Evolutionary conservation across 805 yeast genomes (phyloP).

Genomic region (Wickerhamomyces xylosicus): DNA sequence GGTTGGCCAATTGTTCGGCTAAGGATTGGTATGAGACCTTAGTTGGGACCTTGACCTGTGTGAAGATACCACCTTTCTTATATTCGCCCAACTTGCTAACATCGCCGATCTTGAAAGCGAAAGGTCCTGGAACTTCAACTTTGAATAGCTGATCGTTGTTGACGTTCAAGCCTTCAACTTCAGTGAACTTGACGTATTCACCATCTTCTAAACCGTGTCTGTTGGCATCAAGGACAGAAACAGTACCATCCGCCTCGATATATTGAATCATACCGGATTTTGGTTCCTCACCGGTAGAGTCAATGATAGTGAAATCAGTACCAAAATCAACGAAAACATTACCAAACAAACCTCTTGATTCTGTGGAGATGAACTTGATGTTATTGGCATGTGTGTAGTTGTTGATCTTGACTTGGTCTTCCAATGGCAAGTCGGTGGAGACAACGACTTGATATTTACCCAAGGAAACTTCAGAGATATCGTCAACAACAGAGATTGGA

Average conservation of each 20-base stretch:
- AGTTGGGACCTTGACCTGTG: constrained; percentile 82
- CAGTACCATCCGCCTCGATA: constrained; percentile 80
- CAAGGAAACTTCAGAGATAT: constrained; percentile 45
- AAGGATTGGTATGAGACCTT: constrained; percentile 54
- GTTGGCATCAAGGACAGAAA: constrained; percentile 84
- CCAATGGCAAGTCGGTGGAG: constrained; percentile 66
- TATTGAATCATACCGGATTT: constrained; percentile 78
- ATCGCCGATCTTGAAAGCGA: constrained; percentile 66
- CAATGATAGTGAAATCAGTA: constrained; percentile 64
- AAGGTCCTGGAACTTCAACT: constrained; percentile 89
- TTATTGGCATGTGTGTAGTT: constrained; percentile 60
- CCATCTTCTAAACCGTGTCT: constrained; percentile 95
- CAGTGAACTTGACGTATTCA: constrained; percentile 75
- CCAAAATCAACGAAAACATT: constrained; percentile 88
- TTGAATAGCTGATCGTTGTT: constrained; percentile 68
- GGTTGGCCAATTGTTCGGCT: constrained; percentile 53
- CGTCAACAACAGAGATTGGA: constrained; percentile 59
- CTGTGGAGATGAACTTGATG: constrained; percentile 75
- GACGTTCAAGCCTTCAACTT: constrained; percentile 71
- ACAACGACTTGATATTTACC: constrained; percentile 67
- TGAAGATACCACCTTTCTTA: constrained; percentile 78
- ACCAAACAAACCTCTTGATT: constrained; percentile 82
- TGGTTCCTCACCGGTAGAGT: constrained; percentile 91
- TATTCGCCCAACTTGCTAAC: constrained; percentile 53
- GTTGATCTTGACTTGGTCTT: constrained; percentile 68